Evolutionary conservation across 306 rosid genomes (phyloP).

Genomic region (Psophocarpus tetragonolobus): DNA sequence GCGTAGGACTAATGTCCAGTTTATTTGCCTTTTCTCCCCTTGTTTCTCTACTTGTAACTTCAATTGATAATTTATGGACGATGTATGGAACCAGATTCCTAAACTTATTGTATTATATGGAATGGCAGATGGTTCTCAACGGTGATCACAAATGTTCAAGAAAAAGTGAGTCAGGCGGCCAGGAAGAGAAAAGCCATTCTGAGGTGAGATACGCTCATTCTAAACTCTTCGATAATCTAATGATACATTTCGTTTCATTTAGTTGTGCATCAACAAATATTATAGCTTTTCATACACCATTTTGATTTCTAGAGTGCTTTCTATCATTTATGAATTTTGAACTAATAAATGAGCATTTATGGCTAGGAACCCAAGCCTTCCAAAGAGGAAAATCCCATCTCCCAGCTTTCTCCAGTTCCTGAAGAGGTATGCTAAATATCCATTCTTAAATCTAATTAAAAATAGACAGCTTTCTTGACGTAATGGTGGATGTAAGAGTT

Average conservation of each 20-base stretch:
- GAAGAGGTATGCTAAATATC: constrained; percentile 46
- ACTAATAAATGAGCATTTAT: constrained; percentile 11
- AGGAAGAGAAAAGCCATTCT: constrained; percentile 46
- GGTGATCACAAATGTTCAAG: constrained; percentile 74
- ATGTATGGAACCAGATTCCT: neutral
- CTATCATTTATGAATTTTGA: constrained; percentile 12
- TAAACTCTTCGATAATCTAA: constrained; percentile 39
- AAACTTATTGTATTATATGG: constrained; percentile 25
- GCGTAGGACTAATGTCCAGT: constrained; percentile 37
- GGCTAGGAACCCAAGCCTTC: constrained; percentile 32
- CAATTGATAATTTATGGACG: neutral
- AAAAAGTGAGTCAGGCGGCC: neutral
- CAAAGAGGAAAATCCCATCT: constrained; percentile 21
- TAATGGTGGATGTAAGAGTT: neutral
- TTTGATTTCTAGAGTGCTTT: constrained; percentile 6
- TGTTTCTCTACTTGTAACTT: constrained; percentile 3
- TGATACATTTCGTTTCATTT: constrained; percentile 12
- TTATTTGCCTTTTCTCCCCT: neutral
- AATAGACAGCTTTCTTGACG: neutral
- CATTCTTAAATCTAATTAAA: constrained; percentile 31
- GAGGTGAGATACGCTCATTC: constrained; percentile 43
- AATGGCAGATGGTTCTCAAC: constrained; percentile 74
- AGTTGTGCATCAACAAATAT: constrained; percentile 17
- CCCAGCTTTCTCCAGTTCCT: constrained; percentile 37
- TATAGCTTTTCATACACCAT: neutral